Evolutionary conservation across 1,139 yeast species (phyloP).

Genomic region (Yamadazyma aaseri): DNA sequence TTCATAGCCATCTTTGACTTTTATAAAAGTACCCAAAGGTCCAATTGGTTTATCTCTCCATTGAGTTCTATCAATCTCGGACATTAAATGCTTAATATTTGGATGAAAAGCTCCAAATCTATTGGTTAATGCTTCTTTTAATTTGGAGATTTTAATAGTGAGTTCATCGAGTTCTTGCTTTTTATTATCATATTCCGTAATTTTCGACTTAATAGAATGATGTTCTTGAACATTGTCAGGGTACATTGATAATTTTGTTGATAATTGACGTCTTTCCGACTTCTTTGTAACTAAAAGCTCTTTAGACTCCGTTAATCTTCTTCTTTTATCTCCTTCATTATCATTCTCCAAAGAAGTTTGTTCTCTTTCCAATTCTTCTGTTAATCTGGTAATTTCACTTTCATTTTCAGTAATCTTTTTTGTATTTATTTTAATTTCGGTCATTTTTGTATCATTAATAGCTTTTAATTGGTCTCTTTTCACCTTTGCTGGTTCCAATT

Average conservation of each 20-base stretch:
- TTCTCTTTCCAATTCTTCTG: constrained; percentile 5
- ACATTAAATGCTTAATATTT: constrained; percentile 39
- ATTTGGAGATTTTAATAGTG: constrained; percentile 15
- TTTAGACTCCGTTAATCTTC: neutral
- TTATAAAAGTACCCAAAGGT: constrained; percentile 69
- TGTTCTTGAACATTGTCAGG: neutral
- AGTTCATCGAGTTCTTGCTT: constrained; percentile 13
- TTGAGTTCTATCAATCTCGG: constrained; percentile 35
- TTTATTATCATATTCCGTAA: neutral
- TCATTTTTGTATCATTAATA: neutral
- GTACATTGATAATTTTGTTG: neutral
- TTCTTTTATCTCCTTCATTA: neutral
- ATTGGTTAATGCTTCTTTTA: constrained; percentile 24
- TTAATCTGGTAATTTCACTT: constrained; percentile 6
- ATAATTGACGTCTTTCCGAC: neutral
- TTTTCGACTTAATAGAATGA: neutral
- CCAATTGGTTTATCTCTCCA: constrained; percentile 69
- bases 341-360: constrained; percentile 1
- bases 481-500: constrained; percentile 1
- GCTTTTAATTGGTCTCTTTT: constrained; percentile 2
- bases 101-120: constrained; percentile 49
- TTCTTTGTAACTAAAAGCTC: neutral
- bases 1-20: constrained; percentile 53
- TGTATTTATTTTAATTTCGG: constrained; percentile 3
- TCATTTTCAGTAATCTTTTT: constrained; percentile 1